Base-by-base conservation (phyloP, 1,284 basidiomycete genomes). In the Marasmius tenuissimus region DNA sequence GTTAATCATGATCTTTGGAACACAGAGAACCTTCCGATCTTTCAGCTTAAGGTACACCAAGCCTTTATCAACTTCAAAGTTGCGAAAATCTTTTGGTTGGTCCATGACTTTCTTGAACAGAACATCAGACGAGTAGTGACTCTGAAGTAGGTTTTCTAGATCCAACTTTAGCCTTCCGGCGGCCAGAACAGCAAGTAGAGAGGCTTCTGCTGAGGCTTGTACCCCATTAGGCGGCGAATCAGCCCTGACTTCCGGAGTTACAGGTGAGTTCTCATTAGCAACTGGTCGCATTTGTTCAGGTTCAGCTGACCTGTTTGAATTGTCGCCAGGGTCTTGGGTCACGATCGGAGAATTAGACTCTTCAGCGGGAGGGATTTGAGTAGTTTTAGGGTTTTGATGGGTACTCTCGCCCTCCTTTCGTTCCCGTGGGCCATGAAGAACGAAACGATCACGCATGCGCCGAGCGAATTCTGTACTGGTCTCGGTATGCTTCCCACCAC, bases 21-120 rank as follows among this genome's bases (percentile, higher is more conserved):
- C 59, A 55, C 68, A 68, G 1, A 69, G 52, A 16, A 65, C 49
- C 11, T 58, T 47, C 18, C 48, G 49, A 48, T 62, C 65, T 16
- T 57, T 52, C 7, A 39, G 11, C 45, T 61, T 65, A 12, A 66
- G 27, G 50, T 65, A 68, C 2, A 69, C 16, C 14, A 68, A 47
- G 14, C 63, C 66, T 42, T 67, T 49, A 16, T 57, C 56, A 47
- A 69, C 49, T 35, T 59, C 60, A 52, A 69, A 69, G 62, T 67
- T 67, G 7, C 58, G 48, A 37, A 59, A 67, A 2, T 59, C 49
- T 5, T 58, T 61, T 7, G 65, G 67, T 11, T 61, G 58, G 3
- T 61, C 53, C 1, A 67, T 14, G 0, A 68, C 39, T 8, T 51
- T 45, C 4, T 58, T 57, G 40, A 69, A 65, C 14, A 67, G 42